A percentile compares a stretch with the other conserved stretches of the same genome.
These are phyloP conservation scores for Blepharisma japonicum DNA, from an alignment of 73 alveolate species.

Conservation along the genomic window DNA sequence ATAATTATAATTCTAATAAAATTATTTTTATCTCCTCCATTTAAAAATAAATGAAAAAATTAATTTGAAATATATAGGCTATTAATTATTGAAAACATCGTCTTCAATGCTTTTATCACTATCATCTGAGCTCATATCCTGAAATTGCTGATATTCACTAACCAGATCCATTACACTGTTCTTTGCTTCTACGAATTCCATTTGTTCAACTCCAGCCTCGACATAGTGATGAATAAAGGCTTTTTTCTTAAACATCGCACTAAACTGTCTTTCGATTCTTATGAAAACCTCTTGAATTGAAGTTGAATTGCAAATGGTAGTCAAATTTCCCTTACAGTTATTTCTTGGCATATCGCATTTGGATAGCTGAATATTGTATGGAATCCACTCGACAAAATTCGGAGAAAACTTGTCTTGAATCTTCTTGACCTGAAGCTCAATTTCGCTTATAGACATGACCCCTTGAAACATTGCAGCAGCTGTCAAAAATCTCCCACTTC, in stretches of 20 bases:
- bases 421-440: constrained; percentile 76
- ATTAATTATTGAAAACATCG: too few species aligned
- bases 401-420: constrained; percentile 71
- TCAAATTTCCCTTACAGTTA: constrained; percentile 28
- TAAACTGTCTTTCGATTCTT: constrained; percentile 36
- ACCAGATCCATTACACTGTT: constrained; percentile 44
- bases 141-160: constrained; percentile 51
- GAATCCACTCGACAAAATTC: constrained; percentile 40
- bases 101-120: too few species aligned
- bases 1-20: too few species aligned
- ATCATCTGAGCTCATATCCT: not conserved
- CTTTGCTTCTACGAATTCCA: constrained; percentile 58
- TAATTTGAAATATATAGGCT: too few species aligned
- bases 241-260: constrained; percentile 54
- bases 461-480: constrained; percentile 38
- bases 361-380: constrained; percentile 35
- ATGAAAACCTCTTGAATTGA: constrained; percentile 41
- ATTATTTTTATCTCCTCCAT: too few species aligned
- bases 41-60: too few species aligned
- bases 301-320: constrained; percentile 41
- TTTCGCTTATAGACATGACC: constrained; percentile 65
- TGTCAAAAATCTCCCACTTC: not conserved
- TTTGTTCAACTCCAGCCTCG: constrained; percentile 59
- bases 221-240: constrained; percentile 54
- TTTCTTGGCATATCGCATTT: constrained; percentile 36